These are phyloP conservation scores for Penicillium cataractarum DNA, from an alignment of 495 filamentous ascomycete genomes.

Conservation along the genomic window DNA sequence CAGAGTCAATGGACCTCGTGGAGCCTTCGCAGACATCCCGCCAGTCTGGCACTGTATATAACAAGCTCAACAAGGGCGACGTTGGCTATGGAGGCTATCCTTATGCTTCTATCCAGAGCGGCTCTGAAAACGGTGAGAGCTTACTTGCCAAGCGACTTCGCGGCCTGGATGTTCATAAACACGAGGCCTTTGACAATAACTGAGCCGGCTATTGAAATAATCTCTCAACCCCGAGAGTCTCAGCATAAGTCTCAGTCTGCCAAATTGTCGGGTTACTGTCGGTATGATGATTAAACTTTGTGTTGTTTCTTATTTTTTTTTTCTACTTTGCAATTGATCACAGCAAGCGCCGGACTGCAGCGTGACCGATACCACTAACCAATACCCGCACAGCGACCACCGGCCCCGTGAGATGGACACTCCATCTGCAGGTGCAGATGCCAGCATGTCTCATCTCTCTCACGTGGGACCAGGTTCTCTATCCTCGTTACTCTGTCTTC, in stretches of 20 bases:
- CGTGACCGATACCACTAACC: conserved; percentile 14
- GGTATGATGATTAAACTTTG: neutral
- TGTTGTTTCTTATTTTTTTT: neutral
- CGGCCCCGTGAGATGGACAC: neutral
- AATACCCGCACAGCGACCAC: conserved; percentile 7
- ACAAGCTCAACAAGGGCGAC: conserved; percentile 70
- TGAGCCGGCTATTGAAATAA: conserved; percentile 11
- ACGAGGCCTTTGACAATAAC: conserved; percentile 23
- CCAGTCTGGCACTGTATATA: conserved; percentile 48
- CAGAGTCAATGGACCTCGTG: conserved; percentile 26
- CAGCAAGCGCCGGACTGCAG: conserved; percentile 12
- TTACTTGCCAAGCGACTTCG: conserved; percentile 58
- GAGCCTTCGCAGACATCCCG: conserved; percentile 4
- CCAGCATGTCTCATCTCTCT: neutral
- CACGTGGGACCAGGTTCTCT: neutral
- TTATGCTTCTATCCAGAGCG: conserved; percentile 40
- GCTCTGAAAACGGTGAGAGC: conserved; percentile 54
- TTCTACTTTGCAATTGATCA: neutral
- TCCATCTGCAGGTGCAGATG: neutral
- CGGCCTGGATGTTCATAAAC: conserved; percentile 50
- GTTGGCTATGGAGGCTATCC: conserved; percentile 65
- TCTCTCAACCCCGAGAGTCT: conserved; percentile 4
- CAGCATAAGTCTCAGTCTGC: neutral
- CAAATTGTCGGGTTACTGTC: neutral
- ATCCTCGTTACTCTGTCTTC: neutral